phyloP scores from a whole-genome alignment of 768 basidiomycete species.

The Leccinum subtestaceum region DNA sequence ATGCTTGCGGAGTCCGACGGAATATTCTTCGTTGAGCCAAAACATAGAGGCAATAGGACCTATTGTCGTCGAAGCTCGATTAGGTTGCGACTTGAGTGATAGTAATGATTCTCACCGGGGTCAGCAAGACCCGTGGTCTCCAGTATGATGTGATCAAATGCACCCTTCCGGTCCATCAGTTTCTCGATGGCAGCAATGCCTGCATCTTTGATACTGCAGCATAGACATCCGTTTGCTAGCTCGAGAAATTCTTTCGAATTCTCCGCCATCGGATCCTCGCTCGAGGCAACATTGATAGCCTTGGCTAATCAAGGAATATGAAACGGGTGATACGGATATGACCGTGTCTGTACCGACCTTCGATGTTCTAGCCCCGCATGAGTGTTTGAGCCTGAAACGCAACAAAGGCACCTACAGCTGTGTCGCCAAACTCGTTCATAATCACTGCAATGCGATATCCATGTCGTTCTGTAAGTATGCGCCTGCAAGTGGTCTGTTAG shows the following conservation, averaged over 20 bases:
- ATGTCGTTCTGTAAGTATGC: slow-evolving; percentile 90
- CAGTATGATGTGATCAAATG: slow-evolving; percentile 92
- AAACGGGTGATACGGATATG: not conserved
- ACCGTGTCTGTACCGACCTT: slow-evolving; percentile 51
- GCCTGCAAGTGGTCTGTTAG: slow-evolving; percentile 39
- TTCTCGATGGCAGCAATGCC: slow-evolving; percentile 94
- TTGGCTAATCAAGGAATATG: slow-evolving; percentile 52
- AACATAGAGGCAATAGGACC: slow-evolving; percentile 87
- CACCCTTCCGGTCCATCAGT: slow-evolving; percentile 80
- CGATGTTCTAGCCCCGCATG: slow-evolving; percentile 66
- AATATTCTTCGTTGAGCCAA: slow-evolving; percentile 84
- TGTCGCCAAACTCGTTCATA: slow-evolving; percentile 98
- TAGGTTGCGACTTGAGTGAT: not conserved
- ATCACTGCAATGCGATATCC: slow-evolving; percentile 97
- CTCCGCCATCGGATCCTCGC: slow-evolving; percentile 57
- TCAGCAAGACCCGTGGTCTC: slow-evolving; percentile 97
- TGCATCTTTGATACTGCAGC: slow-evolving; percentile 94
- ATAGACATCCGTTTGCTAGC: slow-evolving; percentile 94
- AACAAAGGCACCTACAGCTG: slow-evolving; percentile 56
- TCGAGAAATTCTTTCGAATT: slow-evolving; percentile 86
- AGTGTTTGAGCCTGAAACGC: slow-evolving; percentile 16
- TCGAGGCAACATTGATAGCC: slow-evolving; percentile 77
- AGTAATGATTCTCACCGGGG: slow-evolving; percentile 55
- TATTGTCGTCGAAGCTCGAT: slow-evolving; percentile 24
- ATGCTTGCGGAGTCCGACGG: slow-evolving; percentile 62